phyloP scores from a whole-genome alignment of 257 asterid genomes.

The Solanum lycopersicoides region DNA sequence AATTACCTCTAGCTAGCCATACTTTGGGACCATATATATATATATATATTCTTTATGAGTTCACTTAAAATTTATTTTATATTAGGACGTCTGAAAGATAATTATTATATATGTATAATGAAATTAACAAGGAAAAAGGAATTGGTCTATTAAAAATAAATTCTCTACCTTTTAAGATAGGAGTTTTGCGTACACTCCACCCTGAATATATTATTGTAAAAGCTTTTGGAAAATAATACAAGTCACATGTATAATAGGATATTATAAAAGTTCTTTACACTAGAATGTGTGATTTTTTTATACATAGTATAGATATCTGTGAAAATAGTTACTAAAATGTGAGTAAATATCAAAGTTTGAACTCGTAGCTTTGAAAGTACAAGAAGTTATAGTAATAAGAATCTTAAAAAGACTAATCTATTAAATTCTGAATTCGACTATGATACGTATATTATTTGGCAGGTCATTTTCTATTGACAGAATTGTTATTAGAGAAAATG shows the following conservation, averaged over 20 bases:
- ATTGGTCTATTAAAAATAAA: accelerated
- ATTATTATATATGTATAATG: neutral
- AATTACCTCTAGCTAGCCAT: neutral
- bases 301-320: neutral
- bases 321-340: neutral
- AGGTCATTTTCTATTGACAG: constrained; percentile 88
- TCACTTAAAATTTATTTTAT: no score
- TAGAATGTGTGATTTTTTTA: no score
- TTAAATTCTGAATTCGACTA: no score
- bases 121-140: neutral
- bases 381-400: no score
- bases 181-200: accelerated
- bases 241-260: neutral
- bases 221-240: neutral
- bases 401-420: no score
- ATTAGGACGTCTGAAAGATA: neutral
- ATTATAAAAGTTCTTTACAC: no score
- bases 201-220: neutral
- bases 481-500: constrained; percentile 73
- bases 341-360: no score
- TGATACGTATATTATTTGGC: neutral
- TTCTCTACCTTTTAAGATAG: neutral
- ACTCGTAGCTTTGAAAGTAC: no score
- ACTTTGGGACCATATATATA: neutral
- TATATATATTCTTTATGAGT: neutral